Conservation (phyloP, 768 basidiomycete species). For the Heimioporus sp. region DNA sequence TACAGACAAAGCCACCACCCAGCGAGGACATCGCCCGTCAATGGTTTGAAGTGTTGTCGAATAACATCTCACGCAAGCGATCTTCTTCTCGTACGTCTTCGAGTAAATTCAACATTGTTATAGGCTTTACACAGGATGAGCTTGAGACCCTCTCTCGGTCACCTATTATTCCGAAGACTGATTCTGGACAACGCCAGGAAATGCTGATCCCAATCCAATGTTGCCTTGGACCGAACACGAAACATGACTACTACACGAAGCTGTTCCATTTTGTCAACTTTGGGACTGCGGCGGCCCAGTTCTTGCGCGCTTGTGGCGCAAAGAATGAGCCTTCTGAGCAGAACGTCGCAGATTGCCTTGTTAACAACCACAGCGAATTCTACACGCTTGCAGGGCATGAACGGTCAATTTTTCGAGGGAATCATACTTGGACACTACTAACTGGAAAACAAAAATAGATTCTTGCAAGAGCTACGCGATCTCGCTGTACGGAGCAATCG, state of each 20-base stretch:
- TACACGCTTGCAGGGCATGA: slow-evolving; percentile 64
- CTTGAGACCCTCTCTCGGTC: slow-evolving; percentile 52
- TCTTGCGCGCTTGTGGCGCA: slow-evolving; percentile 81
- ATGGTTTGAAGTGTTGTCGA: slow-evolving; percentile 66
- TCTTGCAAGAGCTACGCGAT: slow-evolving; percentile 73
- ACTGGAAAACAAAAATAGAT: slow-evolving; percentile 44
- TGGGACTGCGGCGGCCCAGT: slow-evolving; percentile 70
- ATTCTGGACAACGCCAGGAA: slow-evolving; percentile 21
- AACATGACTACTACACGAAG: slow-evolving; percentile 63
- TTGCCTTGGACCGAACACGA: slow-evolving; percentile 53
- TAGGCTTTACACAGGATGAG: slow-evolving; percentile 56
- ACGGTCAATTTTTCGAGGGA: slow-evolving; percentile 46
- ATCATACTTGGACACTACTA: neutral
- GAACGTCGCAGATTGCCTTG: slow-evolving; percentile 65
- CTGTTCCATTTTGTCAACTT: slow-evolving; percentile 89
- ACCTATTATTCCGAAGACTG: slow-evolving; percentile 61
- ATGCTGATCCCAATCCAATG: slow-evolving; percentile 62
- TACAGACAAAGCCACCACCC: slow-evolving; percentile 55
- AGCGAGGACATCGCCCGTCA: slow-evolving; percentile 48
- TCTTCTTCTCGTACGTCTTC: neutral
- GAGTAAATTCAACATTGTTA: neutral
- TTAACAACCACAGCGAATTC: slow-evolving; percentile 65
- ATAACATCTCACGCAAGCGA: slow-evolving; percentile 51
- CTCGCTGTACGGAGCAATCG: slow-evolving; percentile 65
- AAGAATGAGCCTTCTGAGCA: slow-evolving; percentile 79